A percentile compares a stretch with the other conserved stretches of the same genome.
phyloP scores from a whole-genome alignment of 305 asterid species.

The Solanum hybrid region DNA sequence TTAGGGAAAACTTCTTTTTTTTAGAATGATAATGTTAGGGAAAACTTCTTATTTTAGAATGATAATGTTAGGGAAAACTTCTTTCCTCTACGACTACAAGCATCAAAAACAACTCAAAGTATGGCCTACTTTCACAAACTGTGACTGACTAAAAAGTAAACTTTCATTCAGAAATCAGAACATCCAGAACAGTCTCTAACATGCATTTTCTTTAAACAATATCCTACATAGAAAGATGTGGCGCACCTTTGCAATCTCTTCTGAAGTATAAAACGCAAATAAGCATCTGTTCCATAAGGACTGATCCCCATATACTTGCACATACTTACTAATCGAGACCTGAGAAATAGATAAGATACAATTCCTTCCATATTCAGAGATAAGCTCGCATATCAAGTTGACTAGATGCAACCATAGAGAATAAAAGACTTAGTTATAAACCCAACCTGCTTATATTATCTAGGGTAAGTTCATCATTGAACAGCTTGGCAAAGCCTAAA shows the following conservation, averaged over 20 bases:
- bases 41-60: background rate
- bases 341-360: slow-evolving; percentile 22
- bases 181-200: background rate
- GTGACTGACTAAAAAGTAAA: background rate
- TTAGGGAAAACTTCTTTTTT: background rate
- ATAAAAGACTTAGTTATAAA: slow-evolving; percentile 4
- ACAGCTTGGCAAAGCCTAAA: slow-evolving; percentile 79
- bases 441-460: slow-evolving; percentile 79
- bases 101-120: background rate
- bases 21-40: background rate
- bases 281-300: slow-evolving; percentile 75
- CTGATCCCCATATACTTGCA: slow-evolving; percentile 92
- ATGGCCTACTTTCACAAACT: background rate
- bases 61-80: background rate
- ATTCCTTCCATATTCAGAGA: background rate
- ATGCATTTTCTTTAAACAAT: background rate
- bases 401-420: background rate
- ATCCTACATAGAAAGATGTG: background rate
- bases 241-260: slow-evolving; percentile 66
- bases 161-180: background rate
- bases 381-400: background rate
- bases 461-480: slow-evolving; percentile 86
- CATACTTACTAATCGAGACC: slow-evolving; percentile 85
- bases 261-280: slow-evolving; percentile 76
- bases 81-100: background rate